Evolutionary conservation across 331 rosid genomes (phyloP).

Genomic region (Pyracantha coccinea): DNA sequence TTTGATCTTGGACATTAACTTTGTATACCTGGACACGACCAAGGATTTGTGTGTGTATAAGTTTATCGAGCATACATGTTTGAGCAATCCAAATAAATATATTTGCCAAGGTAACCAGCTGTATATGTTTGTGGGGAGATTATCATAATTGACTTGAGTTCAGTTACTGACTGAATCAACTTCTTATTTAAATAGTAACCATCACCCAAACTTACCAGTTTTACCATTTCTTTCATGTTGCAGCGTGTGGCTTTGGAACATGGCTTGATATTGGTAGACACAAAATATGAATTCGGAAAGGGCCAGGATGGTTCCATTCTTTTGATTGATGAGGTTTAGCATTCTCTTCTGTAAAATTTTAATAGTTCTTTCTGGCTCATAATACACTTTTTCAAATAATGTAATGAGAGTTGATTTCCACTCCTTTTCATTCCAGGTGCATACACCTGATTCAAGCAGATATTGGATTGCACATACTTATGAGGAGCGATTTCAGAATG

Average conservation of each 20-base stretch:
- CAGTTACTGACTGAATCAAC: neutral
- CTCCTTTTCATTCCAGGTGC: constrained; percentile 48
- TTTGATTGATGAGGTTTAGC: constrained; percentile 81
- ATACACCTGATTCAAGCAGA: constrained; percentile 98
- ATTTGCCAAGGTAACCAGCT: neutral
- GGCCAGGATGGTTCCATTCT: constrained; percentile 76
- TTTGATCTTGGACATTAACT: neutral
- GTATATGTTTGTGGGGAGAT: neutral
- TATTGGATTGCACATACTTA: constrained; percentile 92
- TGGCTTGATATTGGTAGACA: constrained; percentile 91
- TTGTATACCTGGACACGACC: neutral
- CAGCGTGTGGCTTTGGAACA: constrained; percentile 85
- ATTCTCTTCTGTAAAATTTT: constrained; percentile 2
- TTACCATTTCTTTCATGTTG: constrained; percentile 28
- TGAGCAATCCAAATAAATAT: neutral
- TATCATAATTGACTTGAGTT: neutral
- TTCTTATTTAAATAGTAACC: neutral
- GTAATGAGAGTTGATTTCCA: constrained; percentile 1
- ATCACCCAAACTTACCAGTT: neutral
- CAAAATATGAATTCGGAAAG: constrained; percentile 95
- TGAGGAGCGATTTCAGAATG: constrained; percentile 57
- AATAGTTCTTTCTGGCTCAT: neutral
- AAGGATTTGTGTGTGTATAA: neutral
- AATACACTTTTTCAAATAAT: neutral
- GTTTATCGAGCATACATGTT: neutral